Percentiles rank a stretch among this genome's conserved stretches.
These are phyloP conservation scores for Craspedostauros australis DNA, from an alignment of 108 stramenopile species.

Conservation along the genomic window DNA sequence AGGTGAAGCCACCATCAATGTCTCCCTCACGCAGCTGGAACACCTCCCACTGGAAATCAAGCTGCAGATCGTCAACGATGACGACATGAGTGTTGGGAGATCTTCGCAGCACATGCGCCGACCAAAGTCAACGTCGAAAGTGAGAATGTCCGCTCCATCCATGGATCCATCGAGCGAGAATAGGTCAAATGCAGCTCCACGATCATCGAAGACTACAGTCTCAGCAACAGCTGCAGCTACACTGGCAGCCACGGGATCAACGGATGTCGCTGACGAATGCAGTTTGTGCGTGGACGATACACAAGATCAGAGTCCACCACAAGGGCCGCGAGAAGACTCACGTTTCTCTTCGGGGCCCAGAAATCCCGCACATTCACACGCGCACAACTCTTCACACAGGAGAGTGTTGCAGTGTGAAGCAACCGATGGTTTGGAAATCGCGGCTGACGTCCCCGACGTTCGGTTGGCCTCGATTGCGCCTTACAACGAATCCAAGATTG, in stretches of 20 bases:
- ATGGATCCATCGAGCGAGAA: not conserved
- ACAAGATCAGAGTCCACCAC: no score
- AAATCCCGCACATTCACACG: not conserved
- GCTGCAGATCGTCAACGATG: constrained; percentile 64
- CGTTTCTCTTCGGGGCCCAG: no score
- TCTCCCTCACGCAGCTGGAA: constrained; percentile 55
- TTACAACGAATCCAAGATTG: not conserved
- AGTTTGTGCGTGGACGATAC: no score
- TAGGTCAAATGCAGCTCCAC: not conserved
- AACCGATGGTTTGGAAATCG: not conserved
- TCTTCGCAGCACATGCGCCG: constrained; percentile 8
- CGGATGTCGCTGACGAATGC: not conserved
- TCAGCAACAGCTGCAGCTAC: not conserved
- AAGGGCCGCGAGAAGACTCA: no score
- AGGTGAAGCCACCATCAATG: constrained; percentile 32
- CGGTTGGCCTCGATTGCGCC: not conserved
- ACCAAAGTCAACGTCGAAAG: not conserved
- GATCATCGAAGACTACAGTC: not conserved
- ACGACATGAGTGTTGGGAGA: constrained; percentile 16
- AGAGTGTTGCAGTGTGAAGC: not conserved
- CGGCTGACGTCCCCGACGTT: not conserved
- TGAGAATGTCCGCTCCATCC: not conserved
- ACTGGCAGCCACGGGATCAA: not conserved
- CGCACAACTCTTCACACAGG: not conserved
- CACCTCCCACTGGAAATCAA: constrained; percentile 63